These are phyloP conservation scores for Adenanthera pavonina DNA, from an alignment of 306 rosid genomes.

Conservation along the genomic window DNA sequence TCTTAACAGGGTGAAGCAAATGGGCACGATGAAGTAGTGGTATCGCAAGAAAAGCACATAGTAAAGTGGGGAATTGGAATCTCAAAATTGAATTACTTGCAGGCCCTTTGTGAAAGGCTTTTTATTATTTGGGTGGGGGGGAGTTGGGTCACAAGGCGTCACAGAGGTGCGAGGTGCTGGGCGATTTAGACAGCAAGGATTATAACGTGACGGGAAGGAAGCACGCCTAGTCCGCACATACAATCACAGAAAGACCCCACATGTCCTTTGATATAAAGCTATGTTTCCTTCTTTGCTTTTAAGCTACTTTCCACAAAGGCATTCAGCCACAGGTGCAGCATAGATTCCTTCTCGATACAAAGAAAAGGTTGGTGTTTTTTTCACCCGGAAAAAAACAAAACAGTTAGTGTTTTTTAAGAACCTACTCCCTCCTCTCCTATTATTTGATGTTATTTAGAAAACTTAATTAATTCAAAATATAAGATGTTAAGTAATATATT, in stretches of 20 bases:
- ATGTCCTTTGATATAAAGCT: constrained; percentile 39
- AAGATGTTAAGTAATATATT: too few species aligned
- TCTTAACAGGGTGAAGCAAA: neutral
- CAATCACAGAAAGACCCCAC: constrained; percentile 64
- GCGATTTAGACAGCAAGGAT: constrained; percentile 45
- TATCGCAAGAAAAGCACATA: constrained; percentile 33
- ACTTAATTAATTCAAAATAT: too few species aligned
- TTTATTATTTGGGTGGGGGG: neutral
- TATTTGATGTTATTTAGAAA: too few species aligned
- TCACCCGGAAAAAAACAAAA: neutral
- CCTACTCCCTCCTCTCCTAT: too few species aligned
- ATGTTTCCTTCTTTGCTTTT: constrained; percentile 11
- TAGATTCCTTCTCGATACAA: constrained; percentile 31
- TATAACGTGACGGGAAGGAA: constrained; percentile 57
- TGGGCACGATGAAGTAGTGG: constrained; percentile 32
- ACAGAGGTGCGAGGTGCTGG: constrained; percentile 40
- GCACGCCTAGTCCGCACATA: constrained; percentile 62
- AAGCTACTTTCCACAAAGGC: constrained; percentile 33
- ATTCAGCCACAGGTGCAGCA: constrained; percentile 7
- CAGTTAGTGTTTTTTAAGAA: too few species aligned
- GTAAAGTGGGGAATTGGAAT: constrained; percentile 49
- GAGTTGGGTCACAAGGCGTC: constrained; percentile 26
- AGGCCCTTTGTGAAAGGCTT: constrained; percentile 22
- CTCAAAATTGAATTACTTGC: constrained; percentile 35
- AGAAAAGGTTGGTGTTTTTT: neutral